Evolutionary conservation across 345 rosid species (phyloP).

Genomic region (Camelina laxa): DNA sequence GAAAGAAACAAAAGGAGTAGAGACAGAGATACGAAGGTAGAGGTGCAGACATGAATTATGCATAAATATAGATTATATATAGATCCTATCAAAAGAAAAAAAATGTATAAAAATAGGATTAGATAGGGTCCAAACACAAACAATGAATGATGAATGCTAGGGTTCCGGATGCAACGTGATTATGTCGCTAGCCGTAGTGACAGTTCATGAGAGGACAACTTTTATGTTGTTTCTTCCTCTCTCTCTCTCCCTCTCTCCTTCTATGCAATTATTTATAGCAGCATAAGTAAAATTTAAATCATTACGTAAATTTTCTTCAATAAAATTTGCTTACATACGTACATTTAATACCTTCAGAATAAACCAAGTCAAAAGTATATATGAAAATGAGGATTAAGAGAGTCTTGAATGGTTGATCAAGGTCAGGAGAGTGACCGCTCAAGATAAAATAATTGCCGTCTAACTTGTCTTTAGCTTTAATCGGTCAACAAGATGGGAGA

Average conservation of each 20-base stretch:
- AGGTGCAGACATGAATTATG: constrained; percentile 36
- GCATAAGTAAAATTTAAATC: constrained; percentile 25
- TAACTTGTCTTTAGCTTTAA: neutral
- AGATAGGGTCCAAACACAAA: constrained; percentile 43
- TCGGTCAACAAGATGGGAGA: neutral
- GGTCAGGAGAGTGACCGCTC: neutral
- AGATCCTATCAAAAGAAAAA: neutral
- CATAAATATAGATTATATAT: constrained; percentile 14
- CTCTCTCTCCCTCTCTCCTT: constrained; percentile 34
- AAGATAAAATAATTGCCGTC: neutral
- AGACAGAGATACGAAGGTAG: constrained; percentile 41
- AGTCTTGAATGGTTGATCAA: neutral
- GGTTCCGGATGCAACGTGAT: constrained; percentile 57
- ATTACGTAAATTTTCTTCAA: neutral
- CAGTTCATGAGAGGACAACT: constrained; percentile 55
- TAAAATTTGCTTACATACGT: neutral
- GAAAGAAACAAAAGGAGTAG: constrained; percentile 31
- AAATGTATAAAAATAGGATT: constrained; percentile 18
- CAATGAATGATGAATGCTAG: constrained; percentile 49
- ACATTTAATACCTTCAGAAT: neutral
- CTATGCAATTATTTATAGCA: constrained; percentile 35
- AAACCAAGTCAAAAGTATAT: neutral
- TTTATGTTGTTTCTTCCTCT: constrained; percentile 44
- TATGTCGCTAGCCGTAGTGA: constrained; percentile 51
- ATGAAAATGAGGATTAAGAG: neutral